Evolutionary conservation across 2,329 filamentous ascomycete species (phyloP), one percentile per base, ranked within the genome.

Genomic region (Allantophomopsis cytisporea): DNA sequence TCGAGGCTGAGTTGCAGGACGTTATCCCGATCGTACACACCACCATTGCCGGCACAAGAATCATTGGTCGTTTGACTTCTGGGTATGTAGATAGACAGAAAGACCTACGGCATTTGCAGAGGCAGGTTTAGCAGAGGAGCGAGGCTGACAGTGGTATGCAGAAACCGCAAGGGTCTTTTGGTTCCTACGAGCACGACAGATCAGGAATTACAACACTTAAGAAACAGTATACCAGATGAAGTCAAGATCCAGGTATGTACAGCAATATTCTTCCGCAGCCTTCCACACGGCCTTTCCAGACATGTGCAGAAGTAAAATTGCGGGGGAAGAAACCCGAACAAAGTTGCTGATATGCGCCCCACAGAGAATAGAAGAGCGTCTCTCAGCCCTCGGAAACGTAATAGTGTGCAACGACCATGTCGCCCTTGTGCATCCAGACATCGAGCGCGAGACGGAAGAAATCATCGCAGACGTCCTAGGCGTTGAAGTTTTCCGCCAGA

Each of bases 401-500:
- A 95, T 98, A 55, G 93, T 87, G 55, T 77, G 78, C 55, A 96
- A 96, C 63, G 91, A 98, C 64, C 88, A 95, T 63, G 91, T 96
- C 50, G 91, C 91, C 39, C 79, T 98, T 35, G 80, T 96, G 45
- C 91, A 98, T 60, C 91, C 91, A 10, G 91, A 98, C 57, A 71
- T 98, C 44, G 91, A 96, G 71, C 83, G 89, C 45, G 91, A 98
- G 69, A 95, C 88, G 13, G 91, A 98, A 65, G 91, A 98, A 68
- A 95, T 98, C 51, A 88, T 98, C 57, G 86, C 91, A 53, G 91
- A 98, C 59, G 85, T 94, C 43, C 68, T 93, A 15, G 84, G 84
- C 46, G 84, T 93, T 42, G 84, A 93, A 61, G 84, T 91, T 10
- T 93, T 91, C 66, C 70, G 85, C 46, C 91, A 98, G 69, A 96